Conservation (phyloP, 129 eudicot species). For the Flaveria trinervia region DNA sequence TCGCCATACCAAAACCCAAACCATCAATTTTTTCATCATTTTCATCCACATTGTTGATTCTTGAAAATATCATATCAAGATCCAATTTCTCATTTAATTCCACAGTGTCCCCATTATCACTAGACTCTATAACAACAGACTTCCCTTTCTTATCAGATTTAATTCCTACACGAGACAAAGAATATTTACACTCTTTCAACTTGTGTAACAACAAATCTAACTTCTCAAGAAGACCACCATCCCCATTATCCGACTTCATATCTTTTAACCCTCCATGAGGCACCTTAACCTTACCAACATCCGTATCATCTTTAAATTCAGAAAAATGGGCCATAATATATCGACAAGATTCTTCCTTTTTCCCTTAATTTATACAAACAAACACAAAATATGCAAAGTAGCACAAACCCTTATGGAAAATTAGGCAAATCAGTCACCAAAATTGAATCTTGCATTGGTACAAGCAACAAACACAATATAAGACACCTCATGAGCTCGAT, state of each 20-base stretch:
- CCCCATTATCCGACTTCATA: conserved; percentile 30
- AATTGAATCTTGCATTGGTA: conserved; percentile 33
- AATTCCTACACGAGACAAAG: conserved; percentile 11
- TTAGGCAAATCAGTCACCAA: conserved; percentile 21
- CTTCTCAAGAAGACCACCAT: conserved; percentile 38
- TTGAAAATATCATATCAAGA: conserved; percentile 20
- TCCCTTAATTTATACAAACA: conserved; percentile 9
- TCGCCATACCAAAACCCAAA: conserved; percentile 20
- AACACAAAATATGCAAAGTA: conserved; percentile 17
- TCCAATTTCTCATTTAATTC: background rate
- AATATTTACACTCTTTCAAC: conserved; percentile 36
- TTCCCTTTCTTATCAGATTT: conserved; percentile 27
- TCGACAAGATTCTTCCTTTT: conserved; percentile 28
- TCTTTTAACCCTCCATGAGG: conserved; percentile 32
- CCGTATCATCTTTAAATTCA: conserved; percentile 29
- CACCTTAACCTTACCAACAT: conserved; percentile 7
- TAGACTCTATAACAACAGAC: conserved; percentile 16
- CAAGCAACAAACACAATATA: conserved; percentile 20
- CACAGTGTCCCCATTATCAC: conserved; percentile 17
- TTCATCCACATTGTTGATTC: conserved; percentile 19
- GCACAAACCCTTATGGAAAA: conserved; percentile 26
- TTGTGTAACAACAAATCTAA: conserved; percentile 49
- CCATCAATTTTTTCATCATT: conserved; percentile 12
- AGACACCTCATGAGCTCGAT: conserved; percentile 7
- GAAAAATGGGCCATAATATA: conserved; percentile 53